phyloP scores from a whole-genome alignment of 768 basidiomycete species.

The Rhizopogon vinicolor region DNA sequence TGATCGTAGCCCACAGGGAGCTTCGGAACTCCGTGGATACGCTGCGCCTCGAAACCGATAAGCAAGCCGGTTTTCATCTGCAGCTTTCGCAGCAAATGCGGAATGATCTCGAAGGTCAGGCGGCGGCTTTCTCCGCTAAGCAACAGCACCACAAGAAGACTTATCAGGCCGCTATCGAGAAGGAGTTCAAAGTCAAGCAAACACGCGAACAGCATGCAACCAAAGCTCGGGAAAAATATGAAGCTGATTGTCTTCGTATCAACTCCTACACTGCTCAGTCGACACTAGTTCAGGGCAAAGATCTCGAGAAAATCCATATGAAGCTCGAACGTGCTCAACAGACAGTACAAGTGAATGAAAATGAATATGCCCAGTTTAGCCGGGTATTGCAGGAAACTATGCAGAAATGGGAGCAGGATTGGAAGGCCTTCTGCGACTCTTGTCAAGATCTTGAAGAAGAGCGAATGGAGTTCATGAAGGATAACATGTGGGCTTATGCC shows the following conservation, averaged over 20 bases:
- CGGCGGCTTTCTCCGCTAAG: constrained; percentile 53
- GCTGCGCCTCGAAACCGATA: constrained; percentile 78
- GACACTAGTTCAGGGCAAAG: constrained; percentile 87
- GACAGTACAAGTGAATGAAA: constrained; percentile 87
- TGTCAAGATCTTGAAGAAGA: constrained; percentile 97
- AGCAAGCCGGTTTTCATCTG: constrained; percentile 69
- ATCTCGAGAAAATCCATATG: constrained; percentile 82
- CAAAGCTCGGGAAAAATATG: constrained; percentile 92
- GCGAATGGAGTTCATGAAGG: constrained; percentile 91
- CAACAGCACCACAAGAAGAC: constrained; percentile 72
- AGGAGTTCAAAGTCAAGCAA: constrained; percentile 86
- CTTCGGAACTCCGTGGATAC: constrained; percentile 78
- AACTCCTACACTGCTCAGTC: constrained; percentile 92
- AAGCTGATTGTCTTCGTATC: constrained; percentile 87
- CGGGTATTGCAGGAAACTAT: constrained; percentile 74
- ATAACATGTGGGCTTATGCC: constrained; percentile 93
- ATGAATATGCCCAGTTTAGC: constrained; percentile 88
- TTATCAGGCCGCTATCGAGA: constrained; percentile 77
- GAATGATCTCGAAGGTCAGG: constrained; percentile 66
- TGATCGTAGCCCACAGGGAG: constrained; percentile 48
- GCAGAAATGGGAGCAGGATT: constrained; percentile 86
- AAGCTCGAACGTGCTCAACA: constrained; percentile 88
- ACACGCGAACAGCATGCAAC: constrained; percentile 80
- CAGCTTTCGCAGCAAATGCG: constrained; percentile 73
- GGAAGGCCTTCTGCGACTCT: constrained; percentile 92